These are phyloP conservation scores for Lecanicillium sp. DNA, from an alignment of 2,329 filamentous ascomycete genomes.

Conservation along the genomic window DNA sequence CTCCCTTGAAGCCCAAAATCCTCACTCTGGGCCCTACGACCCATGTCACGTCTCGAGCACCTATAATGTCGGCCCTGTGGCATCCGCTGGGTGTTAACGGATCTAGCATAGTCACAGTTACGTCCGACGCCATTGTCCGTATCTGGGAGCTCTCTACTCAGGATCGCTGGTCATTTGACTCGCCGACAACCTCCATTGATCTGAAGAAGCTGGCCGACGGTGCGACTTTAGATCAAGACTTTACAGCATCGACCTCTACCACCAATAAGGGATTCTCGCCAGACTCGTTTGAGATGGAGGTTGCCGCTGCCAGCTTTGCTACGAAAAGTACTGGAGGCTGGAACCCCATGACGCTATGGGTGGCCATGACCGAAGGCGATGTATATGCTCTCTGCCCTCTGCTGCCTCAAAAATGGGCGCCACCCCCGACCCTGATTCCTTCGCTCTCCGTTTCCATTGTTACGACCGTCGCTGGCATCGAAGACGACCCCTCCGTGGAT, in stretches of 20 bases:
- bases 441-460: slow-evolving; percentile 79
- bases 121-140: slow-evolving; percentile 78
- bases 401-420: slow-evolving; percentile 78
- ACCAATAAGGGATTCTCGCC: slow-evolving; percentile 79
- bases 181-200: slow-evolving; percentile 76
- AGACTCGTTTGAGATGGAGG: slow-evolving; percentile 88
- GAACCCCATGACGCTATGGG: slow-evolving; percentile 93
- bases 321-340: slow-evolving; percentile 66
- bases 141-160: slow-evolving; percentile 84
- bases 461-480: slow-evolving; percentile 57
- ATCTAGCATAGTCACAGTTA: slow-evolving; percentile 79
- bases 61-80: slow-evolving; percentile 78
- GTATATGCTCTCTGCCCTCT: slow-evolving; percentile 90
- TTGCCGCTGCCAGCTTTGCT: slow-evolving; percentile 78
- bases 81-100: slow-evolving; percentile 83
- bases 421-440: slow-evolving; percentile 67
- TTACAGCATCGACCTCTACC: slow-evolving; percentile 65
- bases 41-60: slow-evolving; percentile 78
- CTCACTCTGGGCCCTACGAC: slow-evolving; percentile 89
- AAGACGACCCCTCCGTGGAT: slow-evolving; percentile 49
- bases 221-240: slow-evolving; percentile 72
- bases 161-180: slow-evolving; percentile 81
- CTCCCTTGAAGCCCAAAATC: slow-evolving; percentile 70
- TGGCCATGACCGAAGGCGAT: slow-evolving; percentile 91
- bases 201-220: slow-evolving; percentile 84